Evolutionary conservation across 768 basidiomycete genomes (phyloP).

Genomic region (Podaxis sp.): DNA sequence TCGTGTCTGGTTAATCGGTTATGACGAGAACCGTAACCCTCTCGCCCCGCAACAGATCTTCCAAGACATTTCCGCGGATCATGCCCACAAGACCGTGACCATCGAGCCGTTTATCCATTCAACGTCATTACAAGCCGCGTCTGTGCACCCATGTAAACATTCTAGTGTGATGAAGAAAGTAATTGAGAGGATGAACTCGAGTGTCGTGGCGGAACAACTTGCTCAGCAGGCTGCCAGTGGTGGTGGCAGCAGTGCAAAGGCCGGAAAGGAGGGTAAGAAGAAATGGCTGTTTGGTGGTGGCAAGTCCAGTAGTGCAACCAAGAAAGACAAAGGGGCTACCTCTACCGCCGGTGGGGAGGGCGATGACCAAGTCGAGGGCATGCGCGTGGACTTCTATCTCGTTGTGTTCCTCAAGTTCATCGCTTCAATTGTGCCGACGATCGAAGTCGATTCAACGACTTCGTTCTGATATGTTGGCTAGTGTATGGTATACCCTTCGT

Average conservation of each 20-base stretch:
- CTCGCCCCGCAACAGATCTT: conserved; percentile 90
- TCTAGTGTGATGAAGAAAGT: conserved; percentile 99
- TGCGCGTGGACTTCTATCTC: conserved; percentile 97
- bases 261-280: conserved; percentile 63
- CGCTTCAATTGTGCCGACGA: conserved; percentile 96
- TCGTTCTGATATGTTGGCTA: conserved; percentile 41
- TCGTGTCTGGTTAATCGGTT: conserved; percentile 95
- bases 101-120: conserved; percentile 99
- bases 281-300: conserved; percentile 68
- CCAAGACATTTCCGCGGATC: conserved; percentile 96
- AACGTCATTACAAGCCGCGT: conserved; percentile 79
- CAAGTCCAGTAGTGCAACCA: conserved; percentile 4
- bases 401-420: conserved; percentile 99
- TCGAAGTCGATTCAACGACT: conserved; percentile 94
- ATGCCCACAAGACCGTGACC: conserved; percentile 97
- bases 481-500: conserved; percentile 11
- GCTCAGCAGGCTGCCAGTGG: conserved; percentile 49
- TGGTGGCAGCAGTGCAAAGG: conserved; percentile 23
- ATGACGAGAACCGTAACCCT: conserved; percentile 93
- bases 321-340: conserved; percentile 10
- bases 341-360: conserved; percentile 35
- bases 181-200: conserved; percentile 96
- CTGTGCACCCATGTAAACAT: conserved; percentile 98
- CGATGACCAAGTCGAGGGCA: conserved; percentile 80
- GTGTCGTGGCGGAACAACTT: conserved; percentile 80